phyloP scores from a whole-genome alignment of 225 moss, liverwort and hornwort species.

The Thuidium tamariscinum region DNA sequence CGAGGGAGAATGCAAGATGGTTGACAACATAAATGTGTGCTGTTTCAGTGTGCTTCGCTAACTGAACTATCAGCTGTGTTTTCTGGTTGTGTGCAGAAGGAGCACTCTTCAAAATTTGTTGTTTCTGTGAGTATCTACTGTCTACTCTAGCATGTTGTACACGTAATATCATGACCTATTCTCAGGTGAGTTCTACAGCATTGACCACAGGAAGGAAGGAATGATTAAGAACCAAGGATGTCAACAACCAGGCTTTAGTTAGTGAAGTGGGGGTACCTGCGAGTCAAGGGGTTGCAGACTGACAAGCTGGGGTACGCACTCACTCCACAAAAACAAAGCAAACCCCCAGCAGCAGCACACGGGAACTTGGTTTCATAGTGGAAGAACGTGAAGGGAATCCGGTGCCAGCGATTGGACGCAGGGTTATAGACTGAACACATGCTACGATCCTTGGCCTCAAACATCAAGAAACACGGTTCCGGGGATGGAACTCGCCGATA shows the following conservation, averaged over 20 bases:
- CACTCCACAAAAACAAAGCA: slow-evolving; percentile 95
- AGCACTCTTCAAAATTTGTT: background rate
- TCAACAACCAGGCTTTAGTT: background rate
- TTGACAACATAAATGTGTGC: background rate
- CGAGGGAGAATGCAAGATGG: background rate
- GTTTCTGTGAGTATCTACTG: background rate
- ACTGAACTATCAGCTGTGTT: background rate
- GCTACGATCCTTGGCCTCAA: slow-evolving; percentile 96
- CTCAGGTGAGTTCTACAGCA: background rate
- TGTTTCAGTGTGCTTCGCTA: background rate
- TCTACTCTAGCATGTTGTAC: background rate
- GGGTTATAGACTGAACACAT: slow-evolving; percentile 95
- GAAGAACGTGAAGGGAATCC: slow-evolving; percentile 94
- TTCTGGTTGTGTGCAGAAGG: background rate
- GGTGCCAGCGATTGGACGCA: slow-evolving; percentile 82
- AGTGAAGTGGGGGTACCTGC: slow-evolving; percentile 31
- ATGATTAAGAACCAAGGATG: background rate
- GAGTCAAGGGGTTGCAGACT: slow-evolving; percentile 89
- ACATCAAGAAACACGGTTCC: slow-evolving; percentile 92
- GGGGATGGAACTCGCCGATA: slow-evolving; percentile 81
- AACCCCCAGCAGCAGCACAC: slow-evolving; percentile 85
- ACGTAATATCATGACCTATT: background rate
- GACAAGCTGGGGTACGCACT: slow-evolving; percentile 97
- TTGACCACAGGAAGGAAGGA: background rate
- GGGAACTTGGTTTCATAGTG: slow-evolving; percentile 99